These are phyloP conservation scores for Aspergillus sp. DNA, from an alignment of 2,329 filamentous ascomycete genomes.

Conservation along the genomic window DNA sequence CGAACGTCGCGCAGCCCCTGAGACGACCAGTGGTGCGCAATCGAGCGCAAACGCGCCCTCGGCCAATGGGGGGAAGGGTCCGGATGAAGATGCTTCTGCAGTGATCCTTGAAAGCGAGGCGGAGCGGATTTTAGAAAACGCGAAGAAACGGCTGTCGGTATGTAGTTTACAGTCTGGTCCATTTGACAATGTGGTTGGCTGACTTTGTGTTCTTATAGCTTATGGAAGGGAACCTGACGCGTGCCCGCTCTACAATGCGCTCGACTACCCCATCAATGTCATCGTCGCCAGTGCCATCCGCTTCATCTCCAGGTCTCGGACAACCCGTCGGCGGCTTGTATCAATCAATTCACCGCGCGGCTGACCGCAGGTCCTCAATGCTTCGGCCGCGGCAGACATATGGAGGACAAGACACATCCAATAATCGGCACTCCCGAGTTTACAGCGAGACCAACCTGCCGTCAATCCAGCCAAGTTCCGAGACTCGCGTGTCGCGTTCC, in stretches of 20 bases:
- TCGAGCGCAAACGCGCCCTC: constrained; percentile 35
- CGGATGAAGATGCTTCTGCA: constrained; percentile 68
- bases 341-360: constrained; percentile 40
- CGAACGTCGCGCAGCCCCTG: background rate
- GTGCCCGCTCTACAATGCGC: constrained; percentile 69
- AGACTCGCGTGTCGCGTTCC: constrained; percentile 55
- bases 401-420: constrained; percentile 35
- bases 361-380: constrained; percentile 46
- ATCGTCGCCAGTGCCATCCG: constrained; percentile 45
- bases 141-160: constrained; percentile 84
- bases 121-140: constrained; percentile 88
- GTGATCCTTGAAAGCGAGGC: constrained; percentile 77
- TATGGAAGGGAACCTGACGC: constrained; percentile 88
- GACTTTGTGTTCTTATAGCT: constrained; percentile 54
- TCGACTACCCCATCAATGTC: constrained; percentile 50
- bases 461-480: constrained; percentile 30
- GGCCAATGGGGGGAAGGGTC: constrained; percentile 39
- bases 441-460: constrained; percentile 62
- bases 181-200: constrained; percentile 10
- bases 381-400: constrained; percentile 43
- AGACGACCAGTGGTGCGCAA: constrained; percentile 17
- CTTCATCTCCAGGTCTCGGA: constrained; percentile 33
- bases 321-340: constrained; percentile 44
- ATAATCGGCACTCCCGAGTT: constrained; percentile 58
- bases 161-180: constrained; percentile 34